phyloP scores from a whole-genome alignment of 352 stramenopile genomes.

The Pilasporangium apinafurcum region DNA sequence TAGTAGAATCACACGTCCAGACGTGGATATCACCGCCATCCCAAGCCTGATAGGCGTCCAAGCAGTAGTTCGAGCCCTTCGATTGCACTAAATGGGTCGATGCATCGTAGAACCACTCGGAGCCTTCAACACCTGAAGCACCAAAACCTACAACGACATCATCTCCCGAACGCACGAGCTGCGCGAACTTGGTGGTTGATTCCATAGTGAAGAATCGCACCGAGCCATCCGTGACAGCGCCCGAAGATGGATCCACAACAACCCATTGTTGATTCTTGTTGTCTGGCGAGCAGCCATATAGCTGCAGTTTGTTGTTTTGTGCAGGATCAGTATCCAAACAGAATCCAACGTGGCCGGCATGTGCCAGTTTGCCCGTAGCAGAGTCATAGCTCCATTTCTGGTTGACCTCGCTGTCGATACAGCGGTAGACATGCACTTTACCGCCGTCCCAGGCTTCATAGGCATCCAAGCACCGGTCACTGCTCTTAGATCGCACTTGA shows the following conservation, averaged over 20 bases:
- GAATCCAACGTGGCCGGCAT: slow-evolving; percentile 36
- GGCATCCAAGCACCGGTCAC: slow-evolving; percentile 55
- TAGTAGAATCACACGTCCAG: slow-evolving; percentile 22
- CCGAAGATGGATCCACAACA: slow-evolving; percentile 7
- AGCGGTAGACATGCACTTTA: slow-evolving; percentile 48
- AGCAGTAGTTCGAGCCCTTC: slow-evolving; percentile 37
- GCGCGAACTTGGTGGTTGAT: slow-evolving; percentile 23
- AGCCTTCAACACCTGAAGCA: slow-evolving; percentile 10
- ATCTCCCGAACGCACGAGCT: slow-evolving; percentile 25
- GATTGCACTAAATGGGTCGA: slow-evolving; percentile 28
- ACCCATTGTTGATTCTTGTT: slow-evolving; percentile 57
- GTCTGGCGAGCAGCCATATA: slow-evolving; percentile 44
- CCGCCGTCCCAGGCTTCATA: slow-evolving; percentile 41
- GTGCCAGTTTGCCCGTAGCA: slow-evolving; percentile 29
- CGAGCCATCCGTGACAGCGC: slow-evolving; percentile 14
- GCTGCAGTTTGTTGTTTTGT: slow-evolving; percentile 46
- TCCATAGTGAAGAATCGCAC: slow-evolving; percentile 36
- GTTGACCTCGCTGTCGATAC: slow-evolving; percentile 43
- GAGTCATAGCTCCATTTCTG: slow-evolving; percentile 64
- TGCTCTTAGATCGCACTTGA: slow-evolving; percentile 60
- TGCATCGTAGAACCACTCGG: slow-evolving; percentile 36
- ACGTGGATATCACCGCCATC: slow-evolving; percentile 43
- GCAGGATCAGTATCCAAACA: slow-evolving; percentile 47
- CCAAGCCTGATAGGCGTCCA: slow-evolving; percentile 56
- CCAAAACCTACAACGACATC: slow-evolving; percentile 17